Evolutionary conservation across 1,284 basidiomycete genomes (phyloP).

Genomic region (Pseudozyma sp.): DNA sequence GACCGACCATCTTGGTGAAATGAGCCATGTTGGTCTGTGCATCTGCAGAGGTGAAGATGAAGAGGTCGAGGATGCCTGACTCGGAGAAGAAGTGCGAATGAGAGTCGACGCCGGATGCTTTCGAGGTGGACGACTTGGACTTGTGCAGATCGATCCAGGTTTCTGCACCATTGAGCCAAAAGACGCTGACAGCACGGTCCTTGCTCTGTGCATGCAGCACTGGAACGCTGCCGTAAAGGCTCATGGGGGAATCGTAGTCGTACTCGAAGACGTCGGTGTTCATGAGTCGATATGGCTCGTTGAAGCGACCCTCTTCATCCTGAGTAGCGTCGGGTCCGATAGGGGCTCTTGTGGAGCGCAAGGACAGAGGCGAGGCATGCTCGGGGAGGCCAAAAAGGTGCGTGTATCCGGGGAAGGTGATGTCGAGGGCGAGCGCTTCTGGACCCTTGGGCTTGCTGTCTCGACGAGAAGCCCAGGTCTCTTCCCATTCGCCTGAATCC

Average conservation of each 20-base stretch:
- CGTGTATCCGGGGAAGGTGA: conserved; percentile 88
- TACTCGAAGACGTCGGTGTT: conserved; percentile 99
- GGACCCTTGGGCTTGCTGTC: conserved; percentile 98
- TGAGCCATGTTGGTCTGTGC: conserved; percentile 84
- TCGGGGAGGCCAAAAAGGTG: conserved; percentile 96
- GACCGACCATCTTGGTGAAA: conserved; percentile 86
- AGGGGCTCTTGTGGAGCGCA: conserved; percentile 73
- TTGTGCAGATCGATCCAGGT: conserved; percentile 90
- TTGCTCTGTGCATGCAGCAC: conserved; percentile 86
- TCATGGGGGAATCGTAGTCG: conserved; percentile 87
- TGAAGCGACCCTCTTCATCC: conserved; percentile 61
- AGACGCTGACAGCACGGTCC: conserved; percentile 84
- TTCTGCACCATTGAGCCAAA: conserved; percentile 91
- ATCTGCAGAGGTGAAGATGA: conserved; percentile 89
- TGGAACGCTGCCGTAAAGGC: conserved; percentile 79
- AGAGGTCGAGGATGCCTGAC: conserved; percentile 92
- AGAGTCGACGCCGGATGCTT: conserved; percentile 35
- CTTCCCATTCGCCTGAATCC: conserved; percentile 83
- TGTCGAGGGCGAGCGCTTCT: conserved; percentile 90
- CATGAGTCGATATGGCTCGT: conserved; percentile 92
- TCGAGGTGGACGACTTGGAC: conserved; percentile 24
- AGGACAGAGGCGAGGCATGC: conserved; percentile 88
- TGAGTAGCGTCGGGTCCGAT: conserved; percentile 30
- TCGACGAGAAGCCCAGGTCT: conserved; percentile 84
- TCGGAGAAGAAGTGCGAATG: conserved; percentile 93